phyloP scores from a whole-genome alignment of 345 rosid species.

The Eucalyptus microcorys region DNA sequence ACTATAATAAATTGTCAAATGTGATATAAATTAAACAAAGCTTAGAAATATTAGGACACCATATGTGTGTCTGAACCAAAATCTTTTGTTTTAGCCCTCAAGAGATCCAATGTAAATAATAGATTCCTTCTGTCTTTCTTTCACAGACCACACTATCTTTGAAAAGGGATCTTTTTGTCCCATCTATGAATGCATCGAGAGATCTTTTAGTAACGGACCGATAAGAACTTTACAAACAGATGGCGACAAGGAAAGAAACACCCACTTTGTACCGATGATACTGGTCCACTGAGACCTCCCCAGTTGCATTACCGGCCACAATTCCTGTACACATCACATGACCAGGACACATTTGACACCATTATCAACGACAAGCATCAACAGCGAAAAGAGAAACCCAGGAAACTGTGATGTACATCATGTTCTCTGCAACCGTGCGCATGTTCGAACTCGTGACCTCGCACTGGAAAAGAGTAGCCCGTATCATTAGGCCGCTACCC shows the following conservation, averaged over 20 bases:
- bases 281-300: conserved; percentile 75
- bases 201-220: neutral
- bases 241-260: neutral
- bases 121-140: neutral
- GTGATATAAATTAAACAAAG: neutral
- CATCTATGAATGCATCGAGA: neutral
- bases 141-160: neutral
- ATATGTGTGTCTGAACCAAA: neutral
- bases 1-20: neutral
- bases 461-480: neutral
- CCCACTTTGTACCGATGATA: conserved; percentile 85
- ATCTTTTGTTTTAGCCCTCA: neutral
- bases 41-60: neutral
- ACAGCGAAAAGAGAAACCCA: neutral
- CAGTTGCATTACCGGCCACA: conserved; percentile 58
- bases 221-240: neutral
- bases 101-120: neutral
- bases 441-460: neutral
- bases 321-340: conserved; percentile 28
- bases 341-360: neutral
- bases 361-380: neutral
- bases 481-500: neutral
- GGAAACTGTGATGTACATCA: conserved; percentile 12
- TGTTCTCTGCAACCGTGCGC: neutral
- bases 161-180: neutral